Evolutionary conservation across 1,284 basidiomycete genomes (phyloP).

Genomic region (Cerioporus squamosus): DNA sequence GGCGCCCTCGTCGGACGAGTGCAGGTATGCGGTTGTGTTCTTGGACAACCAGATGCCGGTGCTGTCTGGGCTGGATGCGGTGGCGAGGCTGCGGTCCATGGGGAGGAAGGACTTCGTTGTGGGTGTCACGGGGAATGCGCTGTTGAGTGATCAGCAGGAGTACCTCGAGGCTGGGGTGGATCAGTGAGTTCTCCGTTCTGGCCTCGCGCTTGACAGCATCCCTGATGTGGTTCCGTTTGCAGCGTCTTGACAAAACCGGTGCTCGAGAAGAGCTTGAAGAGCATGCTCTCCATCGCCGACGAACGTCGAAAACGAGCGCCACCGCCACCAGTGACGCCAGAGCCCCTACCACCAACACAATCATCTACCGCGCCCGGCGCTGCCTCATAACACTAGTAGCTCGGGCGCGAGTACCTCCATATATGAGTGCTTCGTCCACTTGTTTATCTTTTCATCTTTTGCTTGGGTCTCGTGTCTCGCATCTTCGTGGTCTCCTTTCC

Average conservation of each 20-base stretch:
- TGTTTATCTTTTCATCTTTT: background rate
- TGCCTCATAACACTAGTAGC: constrained; percentile 6
- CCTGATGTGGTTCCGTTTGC: constrained; percentile 31
- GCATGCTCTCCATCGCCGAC: constrained; percentile 38
- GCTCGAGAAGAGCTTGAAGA: constrained; percentile 40
- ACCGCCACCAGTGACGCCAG: constrained; percentile 1
- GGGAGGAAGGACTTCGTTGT: constrained; percentile 78
- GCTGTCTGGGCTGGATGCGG: constrained; percentile 77
- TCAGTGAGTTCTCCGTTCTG: constrained; percentile 50
- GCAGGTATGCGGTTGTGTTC: constrained; percentile 74
- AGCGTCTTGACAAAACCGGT: constrained; percentile 44
- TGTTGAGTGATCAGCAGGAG: constrained; percentile 71
- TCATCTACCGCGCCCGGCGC: background rate
- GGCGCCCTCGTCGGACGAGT: constrained; percentile 24
- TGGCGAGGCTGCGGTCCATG: constrained; percentile 66
- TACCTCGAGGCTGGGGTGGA: constrained; percentile 81
- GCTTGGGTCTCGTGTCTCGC: background rate
- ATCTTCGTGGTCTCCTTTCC: no score
- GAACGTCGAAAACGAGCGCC: constrained; percentile 34
- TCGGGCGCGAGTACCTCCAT: background rate
- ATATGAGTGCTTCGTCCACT: background rate
- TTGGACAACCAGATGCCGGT: constrained; percentile 90
- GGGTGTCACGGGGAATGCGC: constrained; percentile 76
- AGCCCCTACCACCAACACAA: constrained; percentile 1
- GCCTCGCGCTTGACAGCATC: background rate